These are phyloP conservation scores for Ascochyta pisi DNA, from an alignment of 2,329 filamentous ascomycete genomes.

Conservation along the genomic window DNA sequence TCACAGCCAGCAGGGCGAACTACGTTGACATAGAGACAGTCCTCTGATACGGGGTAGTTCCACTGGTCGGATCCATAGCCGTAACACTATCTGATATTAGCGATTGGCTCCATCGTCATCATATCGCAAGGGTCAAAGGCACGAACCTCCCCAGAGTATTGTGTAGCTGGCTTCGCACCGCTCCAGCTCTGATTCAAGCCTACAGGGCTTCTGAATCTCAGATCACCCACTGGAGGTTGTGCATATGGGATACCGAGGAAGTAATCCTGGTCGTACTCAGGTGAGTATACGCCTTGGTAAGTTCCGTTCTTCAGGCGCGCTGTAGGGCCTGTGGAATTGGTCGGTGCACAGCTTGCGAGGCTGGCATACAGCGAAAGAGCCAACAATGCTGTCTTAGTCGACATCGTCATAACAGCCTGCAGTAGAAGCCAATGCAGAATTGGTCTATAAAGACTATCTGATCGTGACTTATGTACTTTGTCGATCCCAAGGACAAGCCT, in stretches of 20 bases:
- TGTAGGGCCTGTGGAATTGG: conserved; percentile 32
- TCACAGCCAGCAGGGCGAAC: conserved; percentile 51
- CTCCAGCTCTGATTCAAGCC: conserved; percentile 53
- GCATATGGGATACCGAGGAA: conserved; percentile 60
- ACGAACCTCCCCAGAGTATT: conserved; percentile 34
- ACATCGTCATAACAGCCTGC: conserved; percentile 18
- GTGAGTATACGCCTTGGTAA: conserved; percentile 47
- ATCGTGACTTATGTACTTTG: conserved; percentile 4
- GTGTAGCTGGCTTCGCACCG: conserved; percentile 47
- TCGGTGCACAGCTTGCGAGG: conserved; percentile 18
- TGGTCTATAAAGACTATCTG: not conserved
- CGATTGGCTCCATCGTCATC: not conserved
- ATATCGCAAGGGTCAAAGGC: not conserved
- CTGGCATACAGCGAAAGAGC: conserved; percentile 21
- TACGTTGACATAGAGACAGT: conserved; percentile 60
- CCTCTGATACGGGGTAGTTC: conserved; percentile 60
- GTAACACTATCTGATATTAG: conserved; percentile 40
- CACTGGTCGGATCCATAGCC: conserved; percentile 46
- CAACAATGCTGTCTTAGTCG: conserved; percentile 20
- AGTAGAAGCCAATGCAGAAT: conserved; percentile 47
- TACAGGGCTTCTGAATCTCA: conserved; percentile 60
- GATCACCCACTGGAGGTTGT: conserved; percentile 45
- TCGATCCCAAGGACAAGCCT: not conserved
- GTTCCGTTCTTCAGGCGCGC: conserved; percentile 55
- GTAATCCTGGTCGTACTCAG: conserved; percentile 53